Percentiles rank a stretch among this genome's conserved stretches.
phyloP scores from a whole-genome alignment of 805 yeast species.

The Suhomyces canberraensis region DNA sequence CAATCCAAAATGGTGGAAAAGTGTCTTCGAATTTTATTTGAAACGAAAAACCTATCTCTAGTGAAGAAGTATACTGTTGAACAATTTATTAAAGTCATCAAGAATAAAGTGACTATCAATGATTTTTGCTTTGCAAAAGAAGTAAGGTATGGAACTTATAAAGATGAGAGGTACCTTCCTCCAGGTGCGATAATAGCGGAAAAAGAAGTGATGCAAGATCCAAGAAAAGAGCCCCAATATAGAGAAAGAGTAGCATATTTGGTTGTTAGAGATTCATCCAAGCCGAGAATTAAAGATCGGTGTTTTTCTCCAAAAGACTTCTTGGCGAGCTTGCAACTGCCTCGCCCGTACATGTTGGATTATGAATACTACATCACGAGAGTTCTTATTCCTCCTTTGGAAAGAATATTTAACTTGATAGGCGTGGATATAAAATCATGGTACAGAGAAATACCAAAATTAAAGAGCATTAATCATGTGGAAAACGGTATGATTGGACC shows the following conservation, averaged over 20 bases:
- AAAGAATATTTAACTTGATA: constrained; percentile 72
- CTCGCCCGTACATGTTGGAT: constrained; percentile 54
- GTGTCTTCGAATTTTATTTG: constrained; percentile 65
- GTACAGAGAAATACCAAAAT: constrained; percentile 65
- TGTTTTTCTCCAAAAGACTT: constrained; percentile 77
- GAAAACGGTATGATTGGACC: not conserved
- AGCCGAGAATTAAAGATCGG: constrained; percentile 67
- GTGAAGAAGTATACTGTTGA: constrained; percentile 63
- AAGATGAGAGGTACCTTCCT: constrained; percentile 68
- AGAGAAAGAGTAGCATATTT: constrained; percentile 85
- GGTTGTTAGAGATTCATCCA: constrained; percentile 56
- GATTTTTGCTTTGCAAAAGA: constrained; percentile 93
- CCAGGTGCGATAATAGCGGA: constrained; percentile 89
- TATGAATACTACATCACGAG: constrained; percentile 81
- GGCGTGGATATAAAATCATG: constrained; percentile 80
- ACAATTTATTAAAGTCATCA: constrained; percentile 65
- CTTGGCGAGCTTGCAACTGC: constrained; percentile 34
- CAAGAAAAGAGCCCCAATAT: constrained; percentile 79
- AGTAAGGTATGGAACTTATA: constrained; percentile 81
- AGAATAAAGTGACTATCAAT: constrained; percentile 62
- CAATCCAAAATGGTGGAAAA: constrained; percentile 80
- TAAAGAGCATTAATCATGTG: constrained; percentile 2
- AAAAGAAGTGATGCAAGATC: constrained; percentile 59
- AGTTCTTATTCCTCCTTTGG: constrained; percentile 85
- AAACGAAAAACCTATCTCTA: constrained; percentile 62